A percentile compares a stretch with the other conserved stretches of the same genome.
phyloP scores from a whole-genome alignment of 345 rosid genomes.

The Ceriops zippeliana region DNA sequence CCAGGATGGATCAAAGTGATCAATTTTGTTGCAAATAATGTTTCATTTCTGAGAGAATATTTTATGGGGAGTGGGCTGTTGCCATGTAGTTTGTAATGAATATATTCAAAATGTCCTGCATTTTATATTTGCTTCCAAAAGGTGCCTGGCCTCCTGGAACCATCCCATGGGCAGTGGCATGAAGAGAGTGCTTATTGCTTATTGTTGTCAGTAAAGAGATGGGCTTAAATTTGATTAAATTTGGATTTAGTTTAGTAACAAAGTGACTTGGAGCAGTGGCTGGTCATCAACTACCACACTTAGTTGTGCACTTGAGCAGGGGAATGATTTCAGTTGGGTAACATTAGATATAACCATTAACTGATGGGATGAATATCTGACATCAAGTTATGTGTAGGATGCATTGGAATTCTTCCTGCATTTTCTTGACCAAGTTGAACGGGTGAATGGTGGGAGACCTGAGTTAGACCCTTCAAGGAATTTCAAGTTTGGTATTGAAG shows the following conservation, averaged over 20 bases:
- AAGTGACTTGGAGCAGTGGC: no score
- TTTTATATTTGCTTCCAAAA: no score
- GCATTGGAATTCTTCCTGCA: constrained; percentile 95
- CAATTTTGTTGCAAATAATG: no score
- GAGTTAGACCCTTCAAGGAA: constrained; percentile 80
- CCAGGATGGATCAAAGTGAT: no score
- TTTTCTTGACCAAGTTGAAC: constrained; percentile 91
- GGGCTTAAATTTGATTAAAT: no score
- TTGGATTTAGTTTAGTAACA: no score
- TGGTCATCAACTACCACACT: no score
- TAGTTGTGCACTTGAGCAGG: no score
- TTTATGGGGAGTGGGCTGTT: no score
- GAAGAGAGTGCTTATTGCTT: not conserved
- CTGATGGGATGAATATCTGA: not conserved
- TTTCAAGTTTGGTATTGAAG: constrained; percentile 97
- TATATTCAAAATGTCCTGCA: no score
- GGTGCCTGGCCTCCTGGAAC: not conserved
- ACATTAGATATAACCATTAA: not conserved
- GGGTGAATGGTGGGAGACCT: constrained; percentile 50
- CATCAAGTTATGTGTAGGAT: constrained; percentile 49
- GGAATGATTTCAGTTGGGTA: not conserved
- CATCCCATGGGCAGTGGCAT: not conserved
- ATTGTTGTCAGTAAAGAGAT: not conserved
- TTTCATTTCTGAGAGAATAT: no score
- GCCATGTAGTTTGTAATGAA: no score